phyloP scores from a whole-genome alignment of 2,329 filamentous ascomycete species.

The Trichoderma atroviride region DNA sequence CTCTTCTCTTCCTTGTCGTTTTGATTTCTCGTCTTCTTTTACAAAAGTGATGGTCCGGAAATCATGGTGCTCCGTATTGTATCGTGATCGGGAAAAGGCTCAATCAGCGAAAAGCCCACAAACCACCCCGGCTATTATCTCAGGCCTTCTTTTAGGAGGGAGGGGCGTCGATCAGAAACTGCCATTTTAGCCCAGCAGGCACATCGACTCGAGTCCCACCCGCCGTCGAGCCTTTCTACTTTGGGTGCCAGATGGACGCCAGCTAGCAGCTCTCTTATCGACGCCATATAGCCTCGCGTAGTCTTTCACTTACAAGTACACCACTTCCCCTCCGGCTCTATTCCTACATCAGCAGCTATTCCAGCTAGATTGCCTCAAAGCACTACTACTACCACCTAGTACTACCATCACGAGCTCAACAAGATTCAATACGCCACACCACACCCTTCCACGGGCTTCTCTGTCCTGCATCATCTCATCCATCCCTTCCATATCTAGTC shows the following conservation, averaged over 20 bases:
- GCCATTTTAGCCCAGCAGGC: slow-evolving; percentile 21
- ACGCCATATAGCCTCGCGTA: slow-evolving; percentile 21
- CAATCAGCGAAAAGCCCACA: neutral
- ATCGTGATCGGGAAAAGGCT: neutral
- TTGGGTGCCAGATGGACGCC: neutral
- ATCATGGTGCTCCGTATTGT: neutral
- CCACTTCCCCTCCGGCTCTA: slow-evolving; percentile 5
- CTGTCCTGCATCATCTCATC: slow-evolving; percentile 18
- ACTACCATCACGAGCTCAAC: neutral
- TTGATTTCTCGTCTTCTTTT: too few species aligned
- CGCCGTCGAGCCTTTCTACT: slow-evolving; percentile 2
- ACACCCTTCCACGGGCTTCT: neutral
- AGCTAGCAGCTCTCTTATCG: slow-evolving; percentile 13
- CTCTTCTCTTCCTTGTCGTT: neutral
- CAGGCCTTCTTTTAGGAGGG: neutral
- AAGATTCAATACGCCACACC: neutral
- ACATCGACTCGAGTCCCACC: slow-evolving; percentile 10
- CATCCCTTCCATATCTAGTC: neutral
- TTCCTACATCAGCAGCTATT: neutral
- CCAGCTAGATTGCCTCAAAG: neutral
- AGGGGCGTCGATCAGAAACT: slow-evolving; percentile 12
- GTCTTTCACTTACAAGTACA: slow-evolving; percentile 1
- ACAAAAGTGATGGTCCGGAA: neutral
- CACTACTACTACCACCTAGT: neutral
- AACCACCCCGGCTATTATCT: slow-evolving; percentile 8